phyloP scores from a whole-genome alignment of 2,329 filamentous ascomycete genomes.

The Diaporthe destruens region DNA sequence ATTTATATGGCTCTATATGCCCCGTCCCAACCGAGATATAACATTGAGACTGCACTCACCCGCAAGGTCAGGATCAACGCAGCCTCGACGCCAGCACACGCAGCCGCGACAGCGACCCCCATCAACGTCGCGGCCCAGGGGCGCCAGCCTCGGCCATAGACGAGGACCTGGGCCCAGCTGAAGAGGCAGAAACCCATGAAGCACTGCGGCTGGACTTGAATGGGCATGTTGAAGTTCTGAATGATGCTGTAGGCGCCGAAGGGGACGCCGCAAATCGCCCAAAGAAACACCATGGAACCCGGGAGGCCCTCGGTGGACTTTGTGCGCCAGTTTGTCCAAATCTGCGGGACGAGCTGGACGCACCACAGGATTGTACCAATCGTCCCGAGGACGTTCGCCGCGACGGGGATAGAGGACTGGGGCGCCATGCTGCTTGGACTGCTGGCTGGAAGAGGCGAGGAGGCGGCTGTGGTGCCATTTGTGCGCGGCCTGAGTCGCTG shows the following conservation, averaged over 20 bases:
- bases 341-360: slow-evolving; percentile 56
- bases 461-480: neutral
- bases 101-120: slow-evolving; percentile 54
- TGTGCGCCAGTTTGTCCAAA: slow-evolving; percentile 72
- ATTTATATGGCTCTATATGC: too few relatives aligned
- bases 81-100: slow-evolving; percentile 67
- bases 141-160: slow-evolving; percentile 59
- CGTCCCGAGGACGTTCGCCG: slow-evolving; percentile 43
- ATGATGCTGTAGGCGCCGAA: slow-evolving; percentile 56
- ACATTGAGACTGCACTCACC: slow-evolving; percentile 51
- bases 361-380: slow-evolving; percentile 56
- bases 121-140: slow-evolving; percentile 59
- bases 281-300: slow-evolving; percentile 71
- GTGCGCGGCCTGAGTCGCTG: neutral
- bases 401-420: slow-evolving; percentile 38
- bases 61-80: slow-evolving; percentile 69
- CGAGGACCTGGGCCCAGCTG: slow-evolving; percentile 55
- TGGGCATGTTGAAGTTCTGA: slow-evolving; percentile 58
- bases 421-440: slow-evolving; percentile 33
- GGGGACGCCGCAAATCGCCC: slow-evolving; percentile 66
- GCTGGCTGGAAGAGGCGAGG: neutral
- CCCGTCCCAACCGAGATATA: neutral
- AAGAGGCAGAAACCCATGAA: slow-evolving; percentile 56
- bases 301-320: slow-evolving; percentile 74
- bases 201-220: slow-evolving; percentile 58